Evolutionary conservation across 2,329 filamentous ascomycete genomes (phyloP).

Genomic region (Tolypocladium guangdongense): DNA sequence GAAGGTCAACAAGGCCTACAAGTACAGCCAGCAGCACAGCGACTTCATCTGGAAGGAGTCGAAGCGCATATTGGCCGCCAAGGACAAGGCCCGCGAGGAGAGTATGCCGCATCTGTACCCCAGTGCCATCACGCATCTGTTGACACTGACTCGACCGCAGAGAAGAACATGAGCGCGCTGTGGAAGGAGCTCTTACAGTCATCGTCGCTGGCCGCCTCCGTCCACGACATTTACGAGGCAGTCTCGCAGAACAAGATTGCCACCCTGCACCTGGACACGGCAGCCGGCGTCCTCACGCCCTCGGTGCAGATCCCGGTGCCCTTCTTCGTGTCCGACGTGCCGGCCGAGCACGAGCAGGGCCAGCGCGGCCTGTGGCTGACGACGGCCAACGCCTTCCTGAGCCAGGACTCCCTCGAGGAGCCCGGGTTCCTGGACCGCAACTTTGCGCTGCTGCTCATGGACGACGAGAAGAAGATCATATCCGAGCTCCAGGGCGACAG

Average conservation of each 20-base stretch:
- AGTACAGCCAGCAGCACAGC: slow-evolving; percentile 81
- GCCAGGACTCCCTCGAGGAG: slow-evolving; percentile 57
- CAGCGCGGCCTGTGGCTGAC: slow-evolving; percentile 77
- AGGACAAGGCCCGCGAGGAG: slow-evolving; percentile 69
- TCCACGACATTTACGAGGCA: slow-evolving; percentile 70
- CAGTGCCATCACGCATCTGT: background rate
- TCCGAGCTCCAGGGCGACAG: slow-evolving; percentile 67
- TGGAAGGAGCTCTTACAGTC: slow-evolving; percentile 61
- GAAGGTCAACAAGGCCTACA: slow-evolving; percentile 84
- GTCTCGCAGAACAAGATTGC: slow-evolving; percentile 81
- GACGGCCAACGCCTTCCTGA: slow-evolving; percentile 65
- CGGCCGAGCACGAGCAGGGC: slow-evolving; percentile 54
- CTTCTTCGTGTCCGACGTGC: slow-evolving; percentile 62
- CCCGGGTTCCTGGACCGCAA: slow-evolving; percentile 68
- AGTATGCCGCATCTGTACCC: slow-evolving; percentile 25
- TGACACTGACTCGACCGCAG: slow-evolving; percentile 16
- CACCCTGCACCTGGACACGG: slow-evolving; percentile 62
- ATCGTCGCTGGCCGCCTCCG: slow-evolving; percentile 72
- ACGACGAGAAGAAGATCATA: slow-evolving; percentile 65
- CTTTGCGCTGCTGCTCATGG: slow-evolving; percentile 74
- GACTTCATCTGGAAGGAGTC: slow-evolving; percentile 90
- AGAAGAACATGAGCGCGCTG: slow-evolving; percentile 49
- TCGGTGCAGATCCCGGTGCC: slow-evolving; percentile 56
- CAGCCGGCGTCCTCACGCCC: slow-evolving; percentile 45
- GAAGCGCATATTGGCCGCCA: slow-evolving; percentile 68